These are phyloP conservation scores for Claviceps capensis DNA, from an alignment of 2,329 filamentous ascomycete genomes.

Conservation along the genomic window DNA sequence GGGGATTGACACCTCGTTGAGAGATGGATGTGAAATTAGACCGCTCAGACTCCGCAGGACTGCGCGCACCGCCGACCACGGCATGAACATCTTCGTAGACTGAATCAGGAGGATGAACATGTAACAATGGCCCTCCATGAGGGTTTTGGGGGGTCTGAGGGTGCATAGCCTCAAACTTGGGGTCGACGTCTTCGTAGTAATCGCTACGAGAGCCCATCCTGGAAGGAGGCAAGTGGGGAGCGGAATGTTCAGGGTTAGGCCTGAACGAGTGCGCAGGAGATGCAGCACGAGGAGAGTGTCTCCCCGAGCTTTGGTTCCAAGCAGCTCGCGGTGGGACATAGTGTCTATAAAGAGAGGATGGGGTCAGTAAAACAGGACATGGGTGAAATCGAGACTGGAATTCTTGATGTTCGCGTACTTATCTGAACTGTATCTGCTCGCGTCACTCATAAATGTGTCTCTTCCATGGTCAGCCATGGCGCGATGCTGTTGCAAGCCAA, in stretches of 20 bases:
- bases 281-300: slow-evolving; percentile 30
- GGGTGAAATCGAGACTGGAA: background rate
- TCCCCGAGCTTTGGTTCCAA: slow-evolving; percentile 36
- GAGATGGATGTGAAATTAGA: slow-evolving; percentile 85
- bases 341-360: slow-evolving; percentile 19
- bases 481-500: slow-evolving; percentile 50
- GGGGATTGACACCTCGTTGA: slow-evolving; percentile 76
- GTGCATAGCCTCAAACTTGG: slow-evolving; percentile 45
- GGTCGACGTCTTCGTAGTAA: slow-evolving; percentile 92
- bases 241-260: slow-evolving; percentile 22
- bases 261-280: slow-evolving; percentile 28
- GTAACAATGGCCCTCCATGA: slow-evolving; percentile 13
- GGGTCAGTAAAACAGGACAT: background rate
- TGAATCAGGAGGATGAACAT: slow-evolving; percentile 19
- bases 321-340: slow-evolving; percentile 42
- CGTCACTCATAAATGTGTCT: slow-evolving; percentile 46
- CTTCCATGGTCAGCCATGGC: slow-evolving; percentile 19
- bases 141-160: slow-evolving; percentile 24
- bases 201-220: slow-evolving; percentile 22
- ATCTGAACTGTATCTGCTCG: slow-evolving; percentile 58
- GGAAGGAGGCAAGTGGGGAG: slow-evolving; percentile 20
- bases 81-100: slow-evolving; percentile 50
- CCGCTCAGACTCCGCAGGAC: slow-evolving; percentile 63
- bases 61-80: slow-evolving; percentile 41
- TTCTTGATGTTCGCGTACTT: slow-evolving; percentile 36